Base-by-base conservation (phyloP, 768 basidiomycete genomes). In the Leccinellum luteum region DNA sequence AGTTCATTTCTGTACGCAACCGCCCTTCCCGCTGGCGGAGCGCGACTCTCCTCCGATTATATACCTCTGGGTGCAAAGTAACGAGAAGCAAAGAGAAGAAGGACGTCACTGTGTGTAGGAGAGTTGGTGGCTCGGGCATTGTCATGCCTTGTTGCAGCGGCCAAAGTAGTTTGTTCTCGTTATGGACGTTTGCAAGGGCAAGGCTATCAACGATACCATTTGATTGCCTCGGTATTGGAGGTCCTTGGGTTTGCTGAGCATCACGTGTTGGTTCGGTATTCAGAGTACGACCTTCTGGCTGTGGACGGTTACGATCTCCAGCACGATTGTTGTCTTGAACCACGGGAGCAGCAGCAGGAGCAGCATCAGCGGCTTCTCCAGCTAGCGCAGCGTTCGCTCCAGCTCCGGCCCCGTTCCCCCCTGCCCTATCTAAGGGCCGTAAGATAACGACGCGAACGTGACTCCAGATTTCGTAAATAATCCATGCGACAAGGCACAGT, bases 401-500 rank as follows among this genome's bases (percentile, higher is more conserved):
- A 25, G 23, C 60, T n/a, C 31, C 31, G 3, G 28, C 28, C 6
- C 28, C 28, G 52, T 68, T 65, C 14, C 60, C 59, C 27, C 58
- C 60, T 48, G 72, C 75, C 58, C 76, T 78, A 32, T 71, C 68
- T 49, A 65, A 28, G 77, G 65, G 50, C 64, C 81, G 63, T 72
- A 73, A 61, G 21, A 80, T 60, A 43, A 75, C 72, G 31, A 71
- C 78, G 38, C 85, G 79, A 56, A 90, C 79, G 25, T 85, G 85
- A 52, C 80, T 81, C 87, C 87, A 89, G 32, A 87, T 83, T 69
- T 91, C 89, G 67, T 88, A 91, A 25, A 86, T 55, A 69, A 89
- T 82, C 87, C 87, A 90, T 2, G 77, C 81, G 23, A 85, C 72
- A 30, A 91, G 78, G 56, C 90, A 73, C 38, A 88, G 61, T 34